Evolutionary conservation across 2,329 filamentous ascomycete species (phyloP).

Genomic region (Aspergillus udagawae): DNA sequence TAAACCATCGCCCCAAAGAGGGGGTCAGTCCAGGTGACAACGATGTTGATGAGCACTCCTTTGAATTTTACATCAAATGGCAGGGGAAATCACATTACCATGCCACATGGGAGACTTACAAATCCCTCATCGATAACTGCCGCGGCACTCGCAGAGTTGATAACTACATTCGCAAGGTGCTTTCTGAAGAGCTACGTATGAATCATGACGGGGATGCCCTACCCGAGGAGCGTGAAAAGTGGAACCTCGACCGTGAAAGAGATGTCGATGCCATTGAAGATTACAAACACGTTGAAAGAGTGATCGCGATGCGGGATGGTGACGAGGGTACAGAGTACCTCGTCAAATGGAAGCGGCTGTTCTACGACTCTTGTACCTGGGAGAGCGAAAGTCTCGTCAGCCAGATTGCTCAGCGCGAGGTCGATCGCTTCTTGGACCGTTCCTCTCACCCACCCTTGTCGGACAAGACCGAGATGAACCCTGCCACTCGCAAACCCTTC

Average conservation of each 20-base stretch:
- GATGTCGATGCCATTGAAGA: constrained; percentile 84
- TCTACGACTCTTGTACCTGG: constrained; percentile 95
- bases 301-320: constrained; percentile 77
- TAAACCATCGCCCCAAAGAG: constrained; percentile 78
- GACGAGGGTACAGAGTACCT: constrained; percentile 83
- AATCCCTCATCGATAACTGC: constrained; percentile 63
- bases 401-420: constrained; percentile 76
- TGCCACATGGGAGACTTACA: constrained; percentile 86
- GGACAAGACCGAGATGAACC: constrained; percentile 71
- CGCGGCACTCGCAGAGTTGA: constrained; percentile 86
- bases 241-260: constrained; percentile 89
- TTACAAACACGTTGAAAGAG: constrained; percentile 86
- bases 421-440: constrained; percentile 86
- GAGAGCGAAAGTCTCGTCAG: constrained; percentile 73
- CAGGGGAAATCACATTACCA: constrained; percentile 92
- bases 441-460: constrained; percentile 76
- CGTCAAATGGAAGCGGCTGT: constrained; percentile 94
- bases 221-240: constrained; percentile 85
- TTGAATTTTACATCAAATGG: constrained; percentile 94
- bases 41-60: constrained; percentile 58
- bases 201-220: constrained; percentile 69
- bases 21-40: constrained; percentile 47
- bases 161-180: constrained; percentile 85
- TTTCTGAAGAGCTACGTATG: constrained; percentile 75
- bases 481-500: constrained; percentile 68